Conservation (phyloP, 306 rosid species). For the Crataegus laevigata region DNA sequence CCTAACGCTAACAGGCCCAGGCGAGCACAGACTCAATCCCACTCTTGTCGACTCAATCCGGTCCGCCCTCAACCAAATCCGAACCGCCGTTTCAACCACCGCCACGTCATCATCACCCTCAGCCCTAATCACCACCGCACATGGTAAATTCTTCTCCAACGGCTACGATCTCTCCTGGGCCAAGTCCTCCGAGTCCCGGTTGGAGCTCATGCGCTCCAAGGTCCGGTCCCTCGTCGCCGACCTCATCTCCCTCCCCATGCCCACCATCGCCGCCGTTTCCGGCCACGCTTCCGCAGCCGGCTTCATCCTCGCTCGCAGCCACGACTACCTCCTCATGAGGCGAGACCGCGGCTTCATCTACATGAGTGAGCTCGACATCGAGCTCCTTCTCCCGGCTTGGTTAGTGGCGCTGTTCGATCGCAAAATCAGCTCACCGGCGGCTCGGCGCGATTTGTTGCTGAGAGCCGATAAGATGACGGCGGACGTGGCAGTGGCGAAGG, state of each 20-base stretch:
- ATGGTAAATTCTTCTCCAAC: conserved; percentile 85
- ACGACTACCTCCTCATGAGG: conserved; percentile 68
- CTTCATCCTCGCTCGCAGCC: conserved; percentile 47
- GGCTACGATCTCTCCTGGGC: conserved; percentile 73
- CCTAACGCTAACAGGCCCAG: conserved; percentile 56
- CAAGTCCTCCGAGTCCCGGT: conserved; percentile 5
- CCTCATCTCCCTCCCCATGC: conserved; percentile 63
- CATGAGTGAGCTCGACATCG: conserved; percentile 84
- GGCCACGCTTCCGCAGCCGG: conserved; percentile 90
- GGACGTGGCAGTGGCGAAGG: conserved; percentile 39
- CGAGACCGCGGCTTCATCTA: conserved; percentile 67
- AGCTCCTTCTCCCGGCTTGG: conserved; percentile 47
- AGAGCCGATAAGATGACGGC: conserved; percentile 62
- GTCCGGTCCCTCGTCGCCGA: conserved; percentile 42
- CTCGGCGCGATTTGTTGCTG: conserved; percentile 44
- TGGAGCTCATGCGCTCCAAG: conserved; percentile 18
- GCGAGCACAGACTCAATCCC: conserved; percentile 74
- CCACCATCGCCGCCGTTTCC: conserved; percentile 67
- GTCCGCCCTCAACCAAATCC: conserved; percentile 43
- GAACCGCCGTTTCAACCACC: conserved; percentile 28
- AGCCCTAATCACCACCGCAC: conserved; percentile 72
- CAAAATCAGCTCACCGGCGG: conserved; percentile 39
- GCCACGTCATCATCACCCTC: conserved; percentile 24
- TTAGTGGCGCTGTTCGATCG: conserved; percentile 36
- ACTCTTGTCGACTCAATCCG: conserved; percentile 45